Conservation (phyloP, 257 asterid genomes). For the Thymus quinquecostatus region DNA sequence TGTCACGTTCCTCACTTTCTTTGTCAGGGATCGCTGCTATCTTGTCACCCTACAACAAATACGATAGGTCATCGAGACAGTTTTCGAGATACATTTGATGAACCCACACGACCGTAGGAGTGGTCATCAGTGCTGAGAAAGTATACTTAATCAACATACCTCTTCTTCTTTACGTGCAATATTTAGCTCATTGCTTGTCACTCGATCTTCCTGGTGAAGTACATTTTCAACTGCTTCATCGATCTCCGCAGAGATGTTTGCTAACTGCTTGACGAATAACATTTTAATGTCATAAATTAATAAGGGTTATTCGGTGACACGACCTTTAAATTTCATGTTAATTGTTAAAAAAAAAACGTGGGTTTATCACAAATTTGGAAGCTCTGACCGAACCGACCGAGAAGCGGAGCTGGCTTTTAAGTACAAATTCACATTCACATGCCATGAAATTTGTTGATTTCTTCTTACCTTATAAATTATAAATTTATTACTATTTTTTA, state of each 20-base stretch:
- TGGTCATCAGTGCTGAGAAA: conserved; percentile 13
- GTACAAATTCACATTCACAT: too few relatives aligned
- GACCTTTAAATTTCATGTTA: too few relatives aligned
- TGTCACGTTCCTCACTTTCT: conserved; percentile 36
- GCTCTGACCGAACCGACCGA: too few relatives aligned
- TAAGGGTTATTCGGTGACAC: background rate
- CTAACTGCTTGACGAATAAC: conserved; percentile 39
- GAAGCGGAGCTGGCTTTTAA: too few relatives aligned
- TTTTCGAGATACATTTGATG: background rate
- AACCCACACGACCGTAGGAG: background rate
- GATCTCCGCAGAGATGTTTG: conserved; percentile 28
- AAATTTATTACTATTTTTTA: too few relatives aligned
- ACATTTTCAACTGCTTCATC: conserved; percentile 31
- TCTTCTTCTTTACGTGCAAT: conserved; percentile 35
- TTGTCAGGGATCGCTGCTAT: conserved; percentile 12
- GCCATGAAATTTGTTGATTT: too few relatives aligned
- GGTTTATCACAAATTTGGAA: too few relatives aligned
- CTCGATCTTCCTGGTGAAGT: conserved; percentile 29
- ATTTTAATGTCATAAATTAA: conserved; percentile 22
- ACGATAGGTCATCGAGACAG: background rate
- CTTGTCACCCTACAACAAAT: background rate
- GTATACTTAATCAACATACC: conserved; percentile 35
- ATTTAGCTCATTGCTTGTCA: conserved; percentile 25
- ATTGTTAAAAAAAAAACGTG: too few relatives aligned
- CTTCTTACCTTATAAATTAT: too few relatives aligned